Evolutionary conservation across 495 filamentous ascomycete genomes (phyloP), one percentile per base, ranked within the genome.

Genomic region (Penicillium macrosclerotiorum): DNA sequence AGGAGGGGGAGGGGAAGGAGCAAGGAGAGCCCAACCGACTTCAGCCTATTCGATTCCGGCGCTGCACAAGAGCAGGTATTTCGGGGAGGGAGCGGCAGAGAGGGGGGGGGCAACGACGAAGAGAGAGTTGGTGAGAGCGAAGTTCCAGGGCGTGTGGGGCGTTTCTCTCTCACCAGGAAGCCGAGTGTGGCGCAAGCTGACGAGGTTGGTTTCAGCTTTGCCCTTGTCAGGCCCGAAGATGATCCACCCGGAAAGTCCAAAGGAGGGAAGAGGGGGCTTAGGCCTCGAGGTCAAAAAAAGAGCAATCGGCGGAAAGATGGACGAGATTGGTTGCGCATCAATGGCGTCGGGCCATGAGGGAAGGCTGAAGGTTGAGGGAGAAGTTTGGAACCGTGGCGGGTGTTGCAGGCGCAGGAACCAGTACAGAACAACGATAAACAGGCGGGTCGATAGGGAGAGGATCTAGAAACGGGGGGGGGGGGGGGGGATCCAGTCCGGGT

Each of bases 161-260:
- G 64, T 45, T 47, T 52, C 41, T 40, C 20, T 39, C 59, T 63
- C 57, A 69, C 66, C 65, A 58, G 57, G 62, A 62, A 49, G 61
- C 57, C 60, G 62, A 72, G 65, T 71, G 71, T 74, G 69, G 71
- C 71, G 71, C 69, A 74, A 74, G 69, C 69, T 74, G 66, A 72
- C 62, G 56, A 64, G 59, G 55, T 50, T 47, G 40, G 45, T 61
- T 71, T 74, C 68, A 72, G 71, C 67, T 70, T 59, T 45, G 36
- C 41, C 52, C 42, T 58, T 58, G 47, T 65, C 52, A 57, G 59
- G 60, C 49, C 27, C 29, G 27, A 32, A 41, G 36, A 51, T 20
- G 59, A 57, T 56, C 55, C 59, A 62, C 55, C 44, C 14, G 29
- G 38, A 40, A 44, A 42, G 37, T 34, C 41, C 16, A 32, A 37